Evolutionary conservation across 805 yeast genomes (phyloP).

Genomic region (Pichia scutulata): DNA sequence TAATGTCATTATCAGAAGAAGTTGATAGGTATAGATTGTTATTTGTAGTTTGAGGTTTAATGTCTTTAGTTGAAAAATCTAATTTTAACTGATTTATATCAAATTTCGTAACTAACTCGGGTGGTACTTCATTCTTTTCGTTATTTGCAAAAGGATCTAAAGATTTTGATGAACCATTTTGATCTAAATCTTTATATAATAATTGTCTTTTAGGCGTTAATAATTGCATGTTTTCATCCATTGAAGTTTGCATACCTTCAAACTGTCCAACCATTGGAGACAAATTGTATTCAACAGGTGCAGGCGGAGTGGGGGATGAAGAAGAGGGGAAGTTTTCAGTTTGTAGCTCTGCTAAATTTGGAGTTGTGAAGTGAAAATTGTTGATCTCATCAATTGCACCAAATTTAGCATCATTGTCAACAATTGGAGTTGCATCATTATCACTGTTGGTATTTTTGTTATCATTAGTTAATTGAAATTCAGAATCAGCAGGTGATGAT

Average conservation of each 20-base stretch:
- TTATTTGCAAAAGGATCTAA: neutral
- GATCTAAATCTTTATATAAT: neutral
- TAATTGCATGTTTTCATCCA: slow-evolving; percentile 7
- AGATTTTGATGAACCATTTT: neutral
- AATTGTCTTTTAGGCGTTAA: slow-evolving; percentile 7
- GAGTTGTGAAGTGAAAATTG: neutral
- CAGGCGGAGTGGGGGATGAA: neutral
- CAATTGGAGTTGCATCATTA: neutral
- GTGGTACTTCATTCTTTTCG: neutral
- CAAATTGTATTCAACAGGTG: neutral
- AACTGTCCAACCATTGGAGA: slow-evolving; percentile 14
- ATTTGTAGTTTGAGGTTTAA: slow-evolving; percentile 1
- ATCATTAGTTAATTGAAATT: neutral
- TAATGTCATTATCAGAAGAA: slow-evolving; percentile 13
- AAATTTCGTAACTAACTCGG: neutral
- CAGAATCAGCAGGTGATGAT: neutral
- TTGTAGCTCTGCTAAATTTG: neutral
- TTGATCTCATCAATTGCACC: neutral
- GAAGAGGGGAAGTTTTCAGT: neutral
- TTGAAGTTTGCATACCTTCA: slow-evolving; percentile 10
- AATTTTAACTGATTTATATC: slow-evolving; percentile 4
- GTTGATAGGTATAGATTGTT: neutral
- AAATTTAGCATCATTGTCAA: neutral
- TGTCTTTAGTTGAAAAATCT: slow-evolving; percentile 1
- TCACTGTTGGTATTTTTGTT: neutral